phyloP scores from a whole-genome alignment of 306 rosid species.

The Astragalus glycyphyllos region DNA sequence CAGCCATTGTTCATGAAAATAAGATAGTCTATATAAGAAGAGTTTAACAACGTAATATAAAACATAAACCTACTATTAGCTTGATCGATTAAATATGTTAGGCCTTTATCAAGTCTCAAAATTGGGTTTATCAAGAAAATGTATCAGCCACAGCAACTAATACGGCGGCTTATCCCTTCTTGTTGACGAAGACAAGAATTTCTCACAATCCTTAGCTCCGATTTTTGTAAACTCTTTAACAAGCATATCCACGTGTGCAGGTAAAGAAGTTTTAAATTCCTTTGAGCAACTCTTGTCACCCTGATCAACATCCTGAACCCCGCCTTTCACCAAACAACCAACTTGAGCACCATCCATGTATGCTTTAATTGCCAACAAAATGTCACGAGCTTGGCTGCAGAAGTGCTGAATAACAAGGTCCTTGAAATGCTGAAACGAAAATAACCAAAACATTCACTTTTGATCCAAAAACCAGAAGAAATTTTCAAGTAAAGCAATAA shows the following conservation, averaged over 20 bases:
- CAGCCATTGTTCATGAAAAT: slow-evolving; percentile 35
- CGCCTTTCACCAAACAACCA: no score
- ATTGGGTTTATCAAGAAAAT: slow-evolving; percentile 40
- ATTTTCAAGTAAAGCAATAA: slow-evolving; percentile 5
- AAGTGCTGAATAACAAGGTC: slow-evolving; percentile 78
- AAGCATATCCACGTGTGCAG: no score
- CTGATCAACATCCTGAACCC: no score
- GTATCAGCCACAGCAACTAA: slow-evolving; percentile 41
- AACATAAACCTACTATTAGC: slow-evolving; percentile 37
- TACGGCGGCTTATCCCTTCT: background rate
- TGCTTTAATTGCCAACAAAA: slow-evolving; percentile 80
- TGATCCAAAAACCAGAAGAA: slow-evolving; percentile 1
- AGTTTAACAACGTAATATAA: slow-evolving; percentile 37
- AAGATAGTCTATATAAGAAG: slow-evolving; percentile 28
- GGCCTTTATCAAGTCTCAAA: slow-evolving; percentile 46
- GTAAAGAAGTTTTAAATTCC: no score
- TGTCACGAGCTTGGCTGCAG: slow-evolving; percentile 62
- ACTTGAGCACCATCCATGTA: no score
- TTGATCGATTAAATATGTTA: slow-evolving; percentile 24
- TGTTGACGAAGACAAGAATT: no score
- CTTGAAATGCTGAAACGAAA: slow-evolving; percentile 72
- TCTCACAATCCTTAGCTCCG: no score
- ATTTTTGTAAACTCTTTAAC: no score
- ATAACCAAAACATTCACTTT: slow-evolving; percentile 31
- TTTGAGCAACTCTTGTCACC: no score